Conservation (phyloP, 2,329 filamentous ascomycete genomes). For the Stagonosporopsis vannaccii region DNA sequence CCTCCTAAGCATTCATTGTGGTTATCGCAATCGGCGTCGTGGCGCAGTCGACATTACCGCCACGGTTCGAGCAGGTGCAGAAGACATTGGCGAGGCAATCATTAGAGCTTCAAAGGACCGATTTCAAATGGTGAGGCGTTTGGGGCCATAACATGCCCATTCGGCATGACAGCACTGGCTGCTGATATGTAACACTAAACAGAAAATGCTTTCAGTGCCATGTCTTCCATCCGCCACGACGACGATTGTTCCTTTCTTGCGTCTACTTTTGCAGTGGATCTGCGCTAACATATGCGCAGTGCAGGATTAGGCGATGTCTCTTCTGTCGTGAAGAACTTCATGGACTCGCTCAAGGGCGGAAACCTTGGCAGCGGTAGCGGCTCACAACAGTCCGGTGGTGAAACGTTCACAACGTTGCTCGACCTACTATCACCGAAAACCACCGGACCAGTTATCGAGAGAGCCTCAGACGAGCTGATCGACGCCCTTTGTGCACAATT, state of each 20-base stretch:
- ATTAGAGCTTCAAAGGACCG: slow-evolving; percentile 24
- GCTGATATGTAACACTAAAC: slow-evolving; percentile 47
- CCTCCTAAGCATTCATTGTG: slow-evolving; percentile 41
- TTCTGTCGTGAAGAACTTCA: slow-evolving; percentile 83
- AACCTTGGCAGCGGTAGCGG: slow-evolving; percentile 50
- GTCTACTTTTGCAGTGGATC: slow-evolving; percentile 10
- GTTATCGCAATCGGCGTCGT: slow-evolving; percentile 44
- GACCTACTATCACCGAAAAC: slow-evolving; percentile 81
- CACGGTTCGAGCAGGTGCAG: slow-evolving; percentile 27
- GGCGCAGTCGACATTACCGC: slow-evolving; percentile 43
- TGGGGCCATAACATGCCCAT: slow-evolving; percentile 33
- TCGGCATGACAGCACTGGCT: slow-evolving; percentile 33
- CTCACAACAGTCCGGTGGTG: slow-evolving; percentile 53
- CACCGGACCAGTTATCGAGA: slow-evolving; percentile 79
- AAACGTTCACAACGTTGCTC: slow-evolving; percentile 80
- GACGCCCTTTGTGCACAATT: slow-evolving; percentile 80
- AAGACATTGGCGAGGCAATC: slow-evolving; percentile 28
- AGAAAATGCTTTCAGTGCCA: slow-evolving; percentile 42
- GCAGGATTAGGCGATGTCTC: slow-evolving; percentile 72
- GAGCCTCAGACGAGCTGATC: slow-evolving; percentile 68
- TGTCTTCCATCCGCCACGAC: slow-evolving; percentile 40
- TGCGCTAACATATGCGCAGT: slow-evolving; percentile 38
- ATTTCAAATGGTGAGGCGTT: slow-evolving; percentile 44
- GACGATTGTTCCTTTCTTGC: slow-evolving; percentile 24
- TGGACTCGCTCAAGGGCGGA: slow-evolving; percentile 76